phyloP scores from a whole-genome alignment of 768 basidiomycete species.

The Mycena venus region DNA sequence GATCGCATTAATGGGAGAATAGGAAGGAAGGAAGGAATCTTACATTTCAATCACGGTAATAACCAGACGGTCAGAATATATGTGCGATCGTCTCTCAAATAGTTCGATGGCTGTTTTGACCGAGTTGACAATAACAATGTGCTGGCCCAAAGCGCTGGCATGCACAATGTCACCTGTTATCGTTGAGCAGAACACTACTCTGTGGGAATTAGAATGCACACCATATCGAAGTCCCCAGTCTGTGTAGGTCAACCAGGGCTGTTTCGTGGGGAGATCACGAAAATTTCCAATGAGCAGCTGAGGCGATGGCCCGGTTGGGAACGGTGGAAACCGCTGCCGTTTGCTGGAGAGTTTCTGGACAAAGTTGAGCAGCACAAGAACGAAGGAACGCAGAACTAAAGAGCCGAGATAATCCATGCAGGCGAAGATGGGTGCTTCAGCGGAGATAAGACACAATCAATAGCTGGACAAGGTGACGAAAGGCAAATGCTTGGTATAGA shows the following conservation, averaged over 20 bases:
- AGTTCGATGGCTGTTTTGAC: constrained; percentile 39
- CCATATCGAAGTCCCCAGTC: constrained; percentile 38
- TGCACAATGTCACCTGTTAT: constrained; percentile 38
- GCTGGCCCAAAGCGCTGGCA: constrained; percentile 36
- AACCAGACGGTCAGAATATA: constrained; percentile 38
- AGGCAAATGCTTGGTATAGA: too few species aligned
- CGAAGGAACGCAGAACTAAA: too few species aligned
- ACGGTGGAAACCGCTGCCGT: too few species aligned
- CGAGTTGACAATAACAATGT: constrained; percentile 45
- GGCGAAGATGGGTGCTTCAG: too few species aligned
- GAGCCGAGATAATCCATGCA: too few species aligned
- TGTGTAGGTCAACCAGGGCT: constrained; percentile 37
- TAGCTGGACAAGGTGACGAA: too few species aligned
- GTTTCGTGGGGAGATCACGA: constrained; percentile 30
- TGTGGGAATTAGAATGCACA: neutral
- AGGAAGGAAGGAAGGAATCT: neutral
- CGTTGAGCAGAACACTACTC: constrained; percentile 64
- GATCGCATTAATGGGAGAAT: neutral
- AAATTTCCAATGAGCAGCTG: constrained; percentile 37
- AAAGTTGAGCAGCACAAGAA: too few species aligned
- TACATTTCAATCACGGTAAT: constrained; percentile 34
- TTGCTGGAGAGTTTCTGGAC: too few species aligned
- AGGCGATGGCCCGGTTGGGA: constrained; percentile 40
- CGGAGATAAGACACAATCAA: too few species aligned
- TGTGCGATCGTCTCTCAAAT: constrained; percentile 37